phyloP scores from a whole-genome alignment of 164 flowering plant species.

The Euptelea pleiosperma region DNA sequence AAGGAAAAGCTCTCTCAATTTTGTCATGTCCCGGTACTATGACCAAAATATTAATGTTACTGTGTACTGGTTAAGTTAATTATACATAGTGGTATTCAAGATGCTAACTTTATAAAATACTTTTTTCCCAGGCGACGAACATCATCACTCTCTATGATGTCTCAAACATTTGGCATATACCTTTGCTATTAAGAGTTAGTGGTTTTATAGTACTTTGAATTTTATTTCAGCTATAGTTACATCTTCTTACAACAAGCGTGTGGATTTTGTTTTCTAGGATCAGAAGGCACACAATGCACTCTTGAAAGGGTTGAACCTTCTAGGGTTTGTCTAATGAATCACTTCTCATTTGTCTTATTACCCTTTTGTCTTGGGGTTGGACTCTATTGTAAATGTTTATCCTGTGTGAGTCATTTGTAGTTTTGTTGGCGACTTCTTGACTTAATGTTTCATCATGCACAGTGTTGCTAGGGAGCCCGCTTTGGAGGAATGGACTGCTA shows the following conservation, averaged over 20 bases:
- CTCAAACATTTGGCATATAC: constrained; percentile 84
- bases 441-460: constrained; percentile 15
- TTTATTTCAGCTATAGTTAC: background rate
- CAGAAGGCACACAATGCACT: constrained; percentile 96
- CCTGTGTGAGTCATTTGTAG: too few species aligned
- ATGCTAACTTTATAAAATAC: constrained; percentile 1
- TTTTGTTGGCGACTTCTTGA: too few species aligned
- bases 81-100: background rate
- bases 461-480: constrained; percentile 55
- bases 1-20: constrained; percentile 77
- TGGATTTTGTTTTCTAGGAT: constrained; percentile 42
- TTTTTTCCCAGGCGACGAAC: constrained; percentile 48
- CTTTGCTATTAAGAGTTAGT: constrained; percentile 75
- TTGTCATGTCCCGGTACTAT: constrained; percentile 87
- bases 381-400: background rate
- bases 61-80: background rate
- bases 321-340: constrained; percentile 51
- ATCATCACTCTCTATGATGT: constrained; percentile 78
- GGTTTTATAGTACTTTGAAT: background rate
- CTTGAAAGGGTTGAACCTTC: constrained; percentile 69
- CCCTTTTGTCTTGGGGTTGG: background rate
- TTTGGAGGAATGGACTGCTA: constrained; percentile 73
- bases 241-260: background rate
- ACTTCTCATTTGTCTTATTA: background rate
- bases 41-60: constrained; percentile 1